These are phyloP conservation scores for Neurospora tetrasperma DNA, from an alignment of 495 filamentous ascomycete species.

Conservation along the genomic window DNA sequence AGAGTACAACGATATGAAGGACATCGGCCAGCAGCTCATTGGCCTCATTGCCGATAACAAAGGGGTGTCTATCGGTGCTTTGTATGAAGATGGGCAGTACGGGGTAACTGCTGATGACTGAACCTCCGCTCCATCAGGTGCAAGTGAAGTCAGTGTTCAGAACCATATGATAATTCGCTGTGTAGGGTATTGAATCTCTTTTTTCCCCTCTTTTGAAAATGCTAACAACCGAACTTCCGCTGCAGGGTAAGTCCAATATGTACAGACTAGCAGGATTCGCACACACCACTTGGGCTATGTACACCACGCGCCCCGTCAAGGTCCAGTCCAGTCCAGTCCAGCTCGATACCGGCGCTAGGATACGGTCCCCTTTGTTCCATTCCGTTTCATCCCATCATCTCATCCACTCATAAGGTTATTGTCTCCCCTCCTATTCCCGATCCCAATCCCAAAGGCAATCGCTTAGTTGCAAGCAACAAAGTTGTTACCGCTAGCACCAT, in stretches of 20 bases:
- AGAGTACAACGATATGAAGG: slow-evolving; percentile 71
- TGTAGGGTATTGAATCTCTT: not conserved
- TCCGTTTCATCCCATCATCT: not conserved
- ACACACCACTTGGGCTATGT: not conserved
- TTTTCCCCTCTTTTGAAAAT: not conserved
- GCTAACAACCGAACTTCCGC: not conserved
- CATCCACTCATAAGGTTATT: not conserved
- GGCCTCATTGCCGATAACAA: slow-evolving; percentile 62
- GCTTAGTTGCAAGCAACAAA: slow-evolving; percentile 46
- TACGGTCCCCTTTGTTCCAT: not conserved
- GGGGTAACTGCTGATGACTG: slow-evolving; percentile 14
- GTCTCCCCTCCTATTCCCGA: not conserved
- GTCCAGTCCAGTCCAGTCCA: not conserved
- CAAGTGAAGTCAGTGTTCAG: not conserved
- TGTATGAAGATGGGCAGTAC: slow-evolving; percentile 46
- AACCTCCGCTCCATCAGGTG: not conserved
- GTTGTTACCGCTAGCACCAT: slow-evolving; percentile 53
- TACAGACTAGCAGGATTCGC: not conserved
- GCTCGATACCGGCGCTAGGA: not conserved
- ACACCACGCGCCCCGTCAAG: not conserved
- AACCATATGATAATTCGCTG: not conserved
- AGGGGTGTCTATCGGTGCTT: slow-evolving; percentile 49
- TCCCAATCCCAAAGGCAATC: not conserved
- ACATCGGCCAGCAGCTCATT: slow-evolving; percentile 62
- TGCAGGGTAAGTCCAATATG: not conserved